These are phyloP conservation scores for Passiflora organensis DNA, from an alignment of 345 rosid genomes.

Conservation along the genomic window DNA sequence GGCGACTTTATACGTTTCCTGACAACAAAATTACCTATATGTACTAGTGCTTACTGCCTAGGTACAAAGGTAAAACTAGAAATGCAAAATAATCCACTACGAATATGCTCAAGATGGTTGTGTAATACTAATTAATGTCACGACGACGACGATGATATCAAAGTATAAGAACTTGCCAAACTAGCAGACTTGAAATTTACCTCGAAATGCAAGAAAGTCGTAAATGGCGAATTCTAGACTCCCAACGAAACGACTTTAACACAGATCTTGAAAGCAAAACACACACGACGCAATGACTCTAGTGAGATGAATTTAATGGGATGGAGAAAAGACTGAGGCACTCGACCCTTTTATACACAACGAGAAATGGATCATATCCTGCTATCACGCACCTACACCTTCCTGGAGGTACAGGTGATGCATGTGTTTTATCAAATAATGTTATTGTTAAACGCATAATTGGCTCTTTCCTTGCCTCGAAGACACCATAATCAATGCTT, in stretches of 20 bases:
- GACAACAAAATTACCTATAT: background rate
- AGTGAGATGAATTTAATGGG: background rate
- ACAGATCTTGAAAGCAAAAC: background rate
- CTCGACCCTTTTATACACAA: slow-evolving; percentile 3
- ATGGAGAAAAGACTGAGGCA: background rate
- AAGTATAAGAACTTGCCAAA: too few relatives aligned
- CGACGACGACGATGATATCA: too few relatives aligned
- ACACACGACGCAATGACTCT: background rate
- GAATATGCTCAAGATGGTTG: background rate
- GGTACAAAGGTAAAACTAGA: background rate
- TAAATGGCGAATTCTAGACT: background rate
- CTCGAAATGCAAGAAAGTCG: background rate
- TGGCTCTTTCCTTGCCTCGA: slow-evolving; percentile 2
- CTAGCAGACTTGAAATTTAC: too few relatives aligned
- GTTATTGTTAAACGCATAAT: too few relatives aligned
- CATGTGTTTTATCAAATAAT: background rate
- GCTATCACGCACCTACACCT: background rate
- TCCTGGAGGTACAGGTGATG: background rate
- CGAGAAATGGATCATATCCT: background rate
- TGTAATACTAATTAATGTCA: too few relatives aligned
- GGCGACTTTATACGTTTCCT: background rate
- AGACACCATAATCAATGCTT: slow-evolving; percentile 7
- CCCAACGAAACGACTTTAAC: background rate
- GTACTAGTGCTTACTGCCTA: background rate
- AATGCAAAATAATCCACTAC: background rate